Conservation (phyloP, 495 filamentous ascomycete genomes). For the Penicillium pancosmium region DNA sequence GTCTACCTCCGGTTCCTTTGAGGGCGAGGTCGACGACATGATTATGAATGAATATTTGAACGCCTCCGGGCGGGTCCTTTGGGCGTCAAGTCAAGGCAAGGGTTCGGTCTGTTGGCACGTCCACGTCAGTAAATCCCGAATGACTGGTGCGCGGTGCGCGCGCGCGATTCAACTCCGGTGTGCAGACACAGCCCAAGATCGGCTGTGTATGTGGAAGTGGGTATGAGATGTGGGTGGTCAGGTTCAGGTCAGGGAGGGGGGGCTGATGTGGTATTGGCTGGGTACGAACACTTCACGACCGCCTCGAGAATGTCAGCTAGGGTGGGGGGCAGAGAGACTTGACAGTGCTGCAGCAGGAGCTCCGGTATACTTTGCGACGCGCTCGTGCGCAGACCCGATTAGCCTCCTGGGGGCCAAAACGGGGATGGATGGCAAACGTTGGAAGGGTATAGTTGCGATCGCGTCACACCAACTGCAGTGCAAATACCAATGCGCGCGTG, state of each 20-base stretch:
- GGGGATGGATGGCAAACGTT: constrained; percentile 18
- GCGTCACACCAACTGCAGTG: constrained; percentile 28
- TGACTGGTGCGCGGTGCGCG: constrained; percentile 28
- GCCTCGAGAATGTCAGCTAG: constrained; percentile 40
- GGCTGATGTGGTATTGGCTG: constrained; percentile 34
- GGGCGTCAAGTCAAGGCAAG: constrained; percentile 35
- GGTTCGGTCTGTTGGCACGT: constrained; percentile 48
- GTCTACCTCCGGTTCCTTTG: constrained; percentile 85
- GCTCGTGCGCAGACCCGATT: constrained; percentile 33
- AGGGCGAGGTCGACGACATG: constrained; percentile 94
- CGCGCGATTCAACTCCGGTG: constrained; percentile 25
- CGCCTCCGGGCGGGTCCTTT: constrained; percentile 29
- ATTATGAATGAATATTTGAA: constrained; percentile 61
- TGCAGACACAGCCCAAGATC: constrained; percentile 30
- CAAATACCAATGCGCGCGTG: constrained; percentile 38
- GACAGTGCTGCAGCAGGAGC: constrained; percentile 36
- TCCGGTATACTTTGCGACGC: constrained; percentile 39
- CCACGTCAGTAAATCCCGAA: constrained; percentile 49
- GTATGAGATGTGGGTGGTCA: constrained; percentile 24
- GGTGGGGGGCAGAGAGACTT: constrained; percentile 30
- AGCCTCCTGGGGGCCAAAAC: constrained; percentile 23
- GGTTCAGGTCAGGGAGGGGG: constrained; percentile 9
- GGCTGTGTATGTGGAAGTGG: neutral
- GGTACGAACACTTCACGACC: constrained; percentile 51
- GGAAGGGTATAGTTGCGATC: constrained; percentile 19